Conservation (phyloP, 768 basidiomycete genomes). For the Lentinula lateritia region DNA sequence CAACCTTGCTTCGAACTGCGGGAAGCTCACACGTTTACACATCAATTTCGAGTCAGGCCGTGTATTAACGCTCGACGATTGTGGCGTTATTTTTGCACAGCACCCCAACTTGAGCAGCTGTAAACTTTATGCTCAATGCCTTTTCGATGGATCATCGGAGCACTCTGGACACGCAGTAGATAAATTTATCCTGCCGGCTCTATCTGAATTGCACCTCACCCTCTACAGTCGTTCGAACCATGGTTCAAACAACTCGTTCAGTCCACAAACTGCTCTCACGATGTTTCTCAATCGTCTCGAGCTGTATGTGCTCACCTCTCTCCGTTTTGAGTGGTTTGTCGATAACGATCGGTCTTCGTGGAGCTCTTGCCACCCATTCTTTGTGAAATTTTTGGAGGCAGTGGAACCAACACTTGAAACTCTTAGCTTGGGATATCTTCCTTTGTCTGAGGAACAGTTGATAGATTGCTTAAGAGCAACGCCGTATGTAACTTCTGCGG, state of each 20-base stretch:
- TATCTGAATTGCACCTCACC: slow-evolving; percentile 27
- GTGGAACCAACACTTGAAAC: slow-evolving; percentile 21
- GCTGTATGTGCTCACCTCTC: slow-evolving; percentile 22
- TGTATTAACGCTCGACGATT: slow-evolving; percentile 30
- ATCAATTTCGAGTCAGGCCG: slow-evolving; percentile 28
- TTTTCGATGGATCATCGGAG: slow-evolving; percentile 11
- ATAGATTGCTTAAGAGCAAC: slow-evolving; percentile 24
- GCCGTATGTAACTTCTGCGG: slow-evolving; percentile 23
- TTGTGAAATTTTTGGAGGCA: slow-evolving; percentile 22
- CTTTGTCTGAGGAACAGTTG: slow-evolving; percentile 27
- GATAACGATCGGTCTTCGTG: slow-evolving; percentile 4
- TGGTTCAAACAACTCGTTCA: background rate
- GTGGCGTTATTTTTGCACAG: slow-evolving; percentile 26
- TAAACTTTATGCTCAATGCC: slow-evolving; percentile 26
- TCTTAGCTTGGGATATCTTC: slow-evolving; percentile 33
- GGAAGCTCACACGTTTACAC: slow-evolving; percentile 31
- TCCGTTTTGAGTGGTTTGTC: slow-evolving; percentile 31
- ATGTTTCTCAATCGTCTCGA: slow-evolving; percentile 26
- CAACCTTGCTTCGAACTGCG: slow-evolving; percentile 29
- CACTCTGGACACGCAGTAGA: background rate
- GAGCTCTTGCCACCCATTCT: slow-evolving; percentile 16
- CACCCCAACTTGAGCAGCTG: slow-evolving; percentile 25
- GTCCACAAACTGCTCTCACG: slow-evolving; percentile 16
- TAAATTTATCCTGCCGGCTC: slow-evolving; percentile 19
- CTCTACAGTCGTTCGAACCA: slow-evolving; percentile 18